Base-by-base conservation (phyloP, 306 rosid genomes). In the Dicorynia guianensis region DNA sequence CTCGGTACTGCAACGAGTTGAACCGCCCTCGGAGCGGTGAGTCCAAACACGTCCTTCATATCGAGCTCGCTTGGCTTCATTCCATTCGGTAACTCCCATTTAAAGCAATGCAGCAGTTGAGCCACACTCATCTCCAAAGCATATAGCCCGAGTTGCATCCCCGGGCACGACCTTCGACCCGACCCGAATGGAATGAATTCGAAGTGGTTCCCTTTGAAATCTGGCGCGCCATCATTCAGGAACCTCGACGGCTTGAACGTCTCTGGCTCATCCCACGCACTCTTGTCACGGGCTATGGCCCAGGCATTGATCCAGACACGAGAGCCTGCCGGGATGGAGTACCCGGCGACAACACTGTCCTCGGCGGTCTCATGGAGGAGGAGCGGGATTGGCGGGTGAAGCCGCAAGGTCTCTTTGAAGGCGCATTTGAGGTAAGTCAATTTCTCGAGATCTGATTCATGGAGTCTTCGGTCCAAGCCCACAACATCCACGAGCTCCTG, bases 181-280 rank as follows among this genome's bases (percentile, higher is more conserved):
- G 92, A 88, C 52, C 92, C 92, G 20, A 88, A 85, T 0, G 89
- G 88, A 38, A 83, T 38, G 53, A 85, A 88, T 71, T 88, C 92
- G 3, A 88, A 88, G 63, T 83, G 35, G 12, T 68, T 76, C 8
- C 92, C 89, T 70, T 81, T 85, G 60, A 85, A 88, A 70, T 88
- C 89, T 0, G 85, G 86, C 4, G 80, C 72, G 3, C 35, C 74
- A 3, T 69, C 78, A 0, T 71, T 55, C 76, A 76, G 40, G 49
- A 88, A 88, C 63, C 92, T 65, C 6, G 81, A 79, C 5, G 89
- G 92, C 9, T 74, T 72, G 39, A 88, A 88, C 10, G 7, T 52
- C 2, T 85, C 85, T 4, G 89, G 88, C 4, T 85, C 85, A 0
- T 65, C 69, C 92, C 92, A 88, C 7, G 74, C 69, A 0, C 34